phyloP scores from a whole-genome alignment of 176 grass and related monocot species.

The Triticum urartu region DNA sequence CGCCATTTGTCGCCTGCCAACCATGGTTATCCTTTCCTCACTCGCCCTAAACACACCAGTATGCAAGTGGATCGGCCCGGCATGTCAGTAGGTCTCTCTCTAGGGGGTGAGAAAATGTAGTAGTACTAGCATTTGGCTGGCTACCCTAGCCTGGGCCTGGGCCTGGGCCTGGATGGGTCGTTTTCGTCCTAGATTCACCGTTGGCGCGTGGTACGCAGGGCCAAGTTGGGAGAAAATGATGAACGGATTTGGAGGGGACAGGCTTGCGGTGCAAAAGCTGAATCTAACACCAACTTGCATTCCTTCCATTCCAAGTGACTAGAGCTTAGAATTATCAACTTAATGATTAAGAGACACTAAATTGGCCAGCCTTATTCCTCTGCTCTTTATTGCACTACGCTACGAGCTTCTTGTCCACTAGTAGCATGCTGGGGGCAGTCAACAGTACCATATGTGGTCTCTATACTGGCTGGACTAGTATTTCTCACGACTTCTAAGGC shows the following conservation, averaged over 20 bases:
- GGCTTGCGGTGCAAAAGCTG: background rate
- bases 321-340: background rate
- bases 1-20: conserved; percentile 23
- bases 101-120: too few relatives aligned
- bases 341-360: background rate
- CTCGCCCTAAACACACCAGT: background rate
- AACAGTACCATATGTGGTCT: background rate
- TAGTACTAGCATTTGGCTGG: too few relatives aligned
- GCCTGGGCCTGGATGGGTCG: background rate
- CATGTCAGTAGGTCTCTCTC: too few relatives aligned
- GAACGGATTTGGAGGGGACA: background rate
- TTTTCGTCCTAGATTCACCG: background rate
- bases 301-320: background rate
- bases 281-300: conserved; percentile 6
- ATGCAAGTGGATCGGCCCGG: too few relatives aligned
- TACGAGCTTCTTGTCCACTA: background rate
- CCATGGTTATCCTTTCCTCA: background rate
- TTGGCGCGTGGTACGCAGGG: background rate
- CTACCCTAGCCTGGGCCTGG: too few relatives aligned
- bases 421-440: background rate
- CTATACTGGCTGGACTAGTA: too few relatives aligned
- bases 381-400: too few relatives aligned
- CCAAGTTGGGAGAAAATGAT: conserved; percentile 21
- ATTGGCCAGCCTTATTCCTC: background rate
- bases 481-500: background rate